Percentiles rank a stretch among this genome's conserved stretches.
phyloP scores from a whole-genome alignment of 306 rosid genomes.

The Dryas drummondii region DNA sequence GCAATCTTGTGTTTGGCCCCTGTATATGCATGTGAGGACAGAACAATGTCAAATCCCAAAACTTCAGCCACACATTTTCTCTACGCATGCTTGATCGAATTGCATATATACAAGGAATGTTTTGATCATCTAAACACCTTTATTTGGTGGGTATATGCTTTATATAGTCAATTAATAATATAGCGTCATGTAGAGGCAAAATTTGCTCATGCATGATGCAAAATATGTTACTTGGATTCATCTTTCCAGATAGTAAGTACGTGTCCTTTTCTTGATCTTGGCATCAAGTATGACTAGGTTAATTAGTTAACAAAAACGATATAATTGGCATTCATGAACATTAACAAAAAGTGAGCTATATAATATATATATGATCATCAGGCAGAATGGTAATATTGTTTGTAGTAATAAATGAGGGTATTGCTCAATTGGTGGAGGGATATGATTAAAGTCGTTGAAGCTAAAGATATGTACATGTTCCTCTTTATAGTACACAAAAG shows the following conservation, averaged over 20 bases:
- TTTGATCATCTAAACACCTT: neutral
- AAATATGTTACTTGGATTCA: neutral
- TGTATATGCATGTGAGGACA: too few relatives aligned
- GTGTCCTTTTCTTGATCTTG: neutral
- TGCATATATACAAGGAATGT: conserved; percentile 8
- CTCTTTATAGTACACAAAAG: neutral
- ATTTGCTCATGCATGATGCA: conserved; percentile 36
- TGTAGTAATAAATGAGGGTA: too few relatives aligned
- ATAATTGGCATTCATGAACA: too few relatives aligned
- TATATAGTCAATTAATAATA: neutral
- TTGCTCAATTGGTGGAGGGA: too few relatives aligned
- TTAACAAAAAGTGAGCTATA: too few relatives aligned
- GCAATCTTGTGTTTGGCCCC: too few relatives aligned
- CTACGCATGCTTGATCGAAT: neutral
- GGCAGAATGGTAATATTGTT: too few relatives aligned
- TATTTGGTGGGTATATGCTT: too few relatives aligned
- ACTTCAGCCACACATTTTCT: conserved; percentile 16
- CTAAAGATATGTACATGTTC: neutral
- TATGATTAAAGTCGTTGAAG: neutral
- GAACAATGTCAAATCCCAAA: conserved; percentile 8
- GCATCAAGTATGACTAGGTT: neutral
- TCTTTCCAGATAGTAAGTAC: neutral
- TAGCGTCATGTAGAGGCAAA: conserved; percentile 9
- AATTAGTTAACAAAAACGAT: neutral
- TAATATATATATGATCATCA: neutral